Conservation (phyloP, 495 filamentous ascomycete genomes). For the Cercophora scortea region DNA sequence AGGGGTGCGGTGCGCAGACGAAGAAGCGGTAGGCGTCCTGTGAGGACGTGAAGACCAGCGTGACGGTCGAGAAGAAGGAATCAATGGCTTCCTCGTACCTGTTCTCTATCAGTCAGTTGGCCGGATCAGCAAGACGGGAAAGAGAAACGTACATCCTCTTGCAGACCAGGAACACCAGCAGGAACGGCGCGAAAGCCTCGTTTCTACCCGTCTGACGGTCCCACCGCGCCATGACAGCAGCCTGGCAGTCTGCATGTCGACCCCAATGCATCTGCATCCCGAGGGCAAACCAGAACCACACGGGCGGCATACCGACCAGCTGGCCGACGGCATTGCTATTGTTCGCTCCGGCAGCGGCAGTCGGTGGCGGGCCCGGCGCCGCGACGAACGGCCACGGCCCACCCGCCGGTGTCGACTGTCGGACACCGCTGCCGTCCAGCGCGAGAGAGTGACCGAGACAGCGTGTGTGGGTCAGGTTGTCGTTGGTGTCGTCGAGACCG, state of each 20-base stretch:
- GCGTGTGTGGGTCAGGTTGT: constrained; percentile 3
- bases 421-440: constrained; percentile 2
- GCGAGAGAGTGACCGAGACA: constrained; percentile 4
- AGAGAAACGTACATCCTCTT: constrained; percentile 16
- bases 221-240: constrained; percentile 9
- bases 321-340: not conserved
- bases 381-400: constrained; percentile 4
- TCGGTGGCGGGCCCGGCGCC: not conserved
- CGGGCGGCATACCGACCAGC: not conserved
- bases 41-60: constrained; percentile 17
- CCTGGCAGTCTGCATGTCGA: constrained; percentile 18
- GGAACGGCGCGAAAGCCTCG: constrained; percentile 9
- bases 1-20: constrained; percentile 9
- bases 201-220: not conserved
- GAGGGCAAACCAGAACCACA: constrained; percentile 12
- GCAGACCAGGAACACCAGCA: constrained; percentile 17
- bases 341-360: no score
- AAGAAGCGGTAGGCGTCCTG: constrained; percentile 18
- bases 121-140: no score
- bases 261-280: constrained; percentile 13
- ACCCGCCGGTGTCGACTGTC: no score
- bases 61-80: constrained; percentile 16
- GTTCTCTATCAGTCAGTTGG: not conserved
- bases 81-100: constrained; percentile 17
- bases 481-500: not conserved